Evolutionary conservation across 805 yeast species (phyloP), one percentile per base, ranked within the genome.

Genomic region (Lachancea nothofagi): DNA sequence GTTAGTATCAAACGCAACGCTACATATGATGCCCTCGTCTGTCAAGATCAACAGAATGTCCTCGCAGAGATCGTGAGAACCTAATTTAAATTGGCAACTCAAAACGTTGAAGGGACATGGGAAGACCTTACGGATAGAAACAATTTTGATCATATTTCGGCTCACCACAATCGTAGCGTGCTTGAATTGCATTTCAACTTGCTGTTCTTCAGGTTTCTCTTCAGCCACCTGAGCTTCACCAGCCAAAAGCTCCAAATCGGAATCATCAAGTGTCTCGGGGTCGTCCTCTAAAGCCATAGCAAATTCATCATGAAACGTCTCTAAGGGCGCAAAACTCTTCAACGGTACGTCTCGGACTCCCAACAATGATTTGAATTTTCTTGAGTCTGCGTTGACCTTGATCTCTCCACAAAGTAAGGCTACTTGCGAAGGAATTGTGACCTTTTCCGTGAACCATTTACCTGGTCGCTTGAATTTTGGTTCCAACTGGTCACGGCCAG

Each of bases 191-290:
- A 22, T 6, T 3, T 12, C 14, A 4, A 5, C 26, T 20, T 36
- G 15, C 14, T 6, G 5, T 27, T 22, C n/a, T 40, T 9, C 13
- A 9, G 9, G 17, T 17, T 5, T 31, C 23, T 17, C 30, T 23
- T 23, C 21, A 20, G 23, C 8, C 12, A 20, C 23, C n/a, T 15
- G 29, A 22, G 19, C 30, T 12, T 33, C 27, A 24, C 29, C 36
- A 23, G 22, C 38, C 25, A 55, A 33, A 25, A 44, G 43, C 28
- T 53, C 60, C 12, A 55, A 43, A 38, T 53, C 59, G 2, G 60
- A 53, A 42, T 57, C 62, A 31, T 54, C 54, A 17, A 57, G 41
- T 1, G 58, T 52, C 27, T 54, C 59, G 7, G 58, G 54, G 24
- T 56, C 57, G 26, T 45, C 46, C 9, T 29, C 39, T 23, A 38